Base-by-base conservation (phyloP, 1,139 yeast species). In the Blastobotrys proliferans region DNA sequence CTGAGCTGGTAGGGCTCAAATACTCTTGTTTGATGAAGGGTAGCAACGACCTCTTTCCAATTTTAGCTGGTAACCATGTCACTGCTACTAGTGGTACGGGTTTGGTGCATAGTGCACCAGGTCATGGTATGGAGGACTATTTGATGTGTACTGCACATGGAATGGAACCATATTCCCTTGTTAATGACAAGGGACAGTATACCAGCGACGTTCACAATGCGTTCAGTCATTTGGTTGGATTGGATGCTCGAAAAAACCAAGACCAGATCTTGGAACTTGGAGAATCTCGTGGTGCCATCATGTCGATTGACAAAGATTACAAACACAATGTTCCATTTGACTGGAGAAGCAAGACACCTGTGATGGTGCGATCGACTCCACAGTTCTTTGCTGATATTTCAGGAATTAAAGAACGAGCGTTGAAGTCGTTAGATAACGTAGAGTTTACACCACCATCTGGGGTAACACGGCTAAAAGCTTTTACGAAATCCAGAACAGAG, bases 91-190 rank as follows among this genome's bases (percentile, higher is more conserved):
- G 94, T 0, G 99, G 99, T 64, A 87, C 98, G 0, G 99, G 98
- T 1, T 67, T 94, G 13, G 99, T 92, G 1, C 99, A 92, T 58
- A 85, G 88, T 14, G 97, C 98, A 0, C 97, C 98, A 1, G 97
- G 97, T 0, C 98, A 92, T 62, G 99, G 99, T 54, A 79, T 82
- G 56, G 98, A 94, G 52, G 99, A 92, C 68, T 90, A 86, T 60
- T 57, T 82, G 19, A 72, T 83, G 24, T 94, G 95, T 20, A 65
- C 74, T 69, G 0, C 6, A n/a, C 6, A 20, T 9, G 28, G 20
- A 14, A 4, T 94, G 25, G 69, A 65, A 8, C 76, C 86, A 1
- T 74, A 70, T 48, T 86, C 97, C 0, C 86, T 92, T 0, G 94
- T 92, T 2, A 88, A 92, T 58, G 76, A 74, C 45, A 66, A 69